Conservation (phyloP, 179 eudicot species). For the Silene vulgaris region DNA sequence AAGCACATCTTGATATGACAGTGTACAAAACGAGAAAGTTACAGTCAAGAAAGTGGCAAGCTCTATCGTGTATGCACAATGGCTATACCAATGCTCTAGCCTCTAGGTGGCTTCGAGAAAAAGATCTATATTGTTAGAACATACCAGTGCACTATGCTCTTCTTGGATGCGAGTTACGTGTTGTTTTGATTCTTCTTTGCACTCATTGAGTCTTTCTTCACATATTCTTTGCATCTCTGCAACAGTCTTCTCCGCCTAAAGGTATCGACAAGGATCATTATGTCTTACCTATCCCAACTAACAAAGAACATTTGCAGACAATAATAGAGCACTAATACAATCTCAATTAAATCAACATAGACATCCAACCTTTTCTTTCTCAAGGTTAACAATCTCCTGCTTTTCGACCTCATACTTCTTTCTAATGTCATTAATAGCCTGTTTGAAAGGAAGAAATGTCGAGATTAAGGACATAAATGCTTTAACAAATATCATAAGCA, state of each 20-base stretch:
- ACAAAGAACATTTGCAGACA: neutral
- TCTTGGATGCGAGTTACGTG: constrained; percentile 51
- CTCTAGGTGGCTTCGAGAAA: neutral
- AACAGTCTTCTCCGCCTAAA: constrained; percentile 66
- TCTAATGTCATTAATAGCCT: constrained; percentile 91
- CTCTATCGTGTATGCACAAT: neutral
- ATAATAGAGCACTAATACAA: neutral
- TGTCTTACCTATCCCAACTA: neutral
- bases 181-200: constrained; percentile 62
- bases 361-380: constrained; percentile 75
- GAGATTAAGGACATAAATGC: constrained; percentile 15
- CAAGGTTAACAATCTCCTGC: constrained; percentile 58
- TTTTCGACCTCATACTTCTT: constrained; percentile 80
- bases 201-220: constrained; percentile 52
- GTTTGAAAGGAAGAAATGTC: constrained; percentile 26
- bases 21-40: neutral
- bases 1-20: neutral
- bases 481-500: neutral
- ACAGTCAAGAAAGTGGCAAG: neutral
- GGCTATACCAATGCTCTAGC: neutral
- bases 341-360: neutral
- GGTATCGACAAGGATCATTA: constrained; percentile 24
- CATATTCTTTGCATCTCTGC: constrained; percentile 55
- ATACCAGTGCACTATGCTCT: constrained; percentile 71
- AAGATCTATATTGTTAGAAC: constrained; percentile 19